Evolutionary conservation across 371 early-diverging fungal genomes (phyloP), one percentile per base, ranked within the genome.

Genomic region (Choanephora cucurbitarum): DNA sequence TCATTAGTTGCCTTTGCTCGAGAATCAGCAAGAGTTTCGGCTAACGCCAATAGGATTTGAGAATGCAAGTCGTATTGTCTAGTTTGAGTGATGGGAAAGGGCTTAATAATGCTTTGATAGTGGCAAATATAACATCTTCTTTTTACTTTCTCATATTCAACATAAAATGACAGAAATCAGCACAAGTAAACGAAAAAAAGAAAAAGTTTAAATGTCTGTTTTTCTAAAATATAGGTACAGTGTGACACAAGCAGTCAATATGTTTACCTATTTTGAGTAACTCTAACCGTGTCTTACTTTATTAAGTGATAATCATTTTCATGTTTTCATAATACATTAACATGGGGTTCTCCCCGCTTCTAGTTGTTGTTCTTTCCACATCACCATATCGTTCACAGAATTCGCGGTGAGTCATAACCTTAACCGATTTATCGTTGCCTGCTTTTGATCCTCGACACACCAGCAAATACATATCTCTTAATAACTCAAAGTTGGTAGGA

Each of bases 261-360:
- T 41, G 28, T 28, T 17, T 18, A 43, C 9, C 43, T 9, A 43
- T 43, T 19, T 17, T 43, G 43, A 19, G 43, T 43, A 43, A 37
- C 37, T 37, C 14, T 17, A 43, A 43, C 18, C 43, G 17, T 43
- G 17, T 6, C 2, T 17, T 43, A 18, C 28, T 37, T 37, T 37
- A 37, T 32, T 57, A 75, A 14, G 76, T 81, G 51, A 86, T 52
- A 34, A 86, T 74, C 77, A 87, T 84, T 58, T 93, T 91, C 81
- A 92, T 88, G 75, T 98, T 98, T 70, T 93, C 84, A 79, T 97
- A 98, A 67, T 92, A 94, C 68, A 83, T 85, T 33, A 96, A 60
- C 92, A 98, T 90, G 14, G 97, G 97, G 59, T 94, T 94, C 59
- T 96, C 96, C 1, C 97, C 96, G 44, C 88, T 88, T 28, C 78